A percentile compares a stretch with the other conserved stretches of the same genome.
phyloP scores from a whole-genome alignment of 129 eudicot species.

The Solidago caesia region DNA sequence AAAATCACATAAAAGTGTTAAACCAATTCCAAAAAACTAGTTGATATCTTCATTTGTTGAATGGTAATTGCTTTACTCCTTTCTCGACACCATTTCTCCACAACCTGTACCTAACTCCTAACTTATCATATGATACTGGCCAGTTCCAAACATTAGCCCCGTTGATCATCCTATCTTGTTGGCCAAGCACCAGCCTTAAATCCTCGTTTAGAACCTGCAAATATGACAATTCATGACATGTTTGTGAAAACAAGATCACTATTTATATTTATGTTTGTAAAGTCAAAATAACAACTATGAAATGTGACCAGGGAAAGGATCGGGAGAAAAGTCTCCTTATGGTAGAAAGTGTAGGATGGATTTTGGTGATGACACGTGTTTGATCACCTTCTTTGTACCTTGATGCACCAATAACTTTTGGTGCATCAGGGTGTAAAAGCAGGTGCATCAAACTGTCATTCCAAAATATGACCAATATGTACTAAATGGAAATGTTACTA shows the following conservation, averaged over 20 bases:
- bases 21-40: conserved; percentile 22
- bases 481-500: neutral
- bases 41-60: conserved; percentile 31
- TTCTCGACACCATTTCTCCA: conserved; percentile 81
- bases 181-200: conserved; percentile 77
- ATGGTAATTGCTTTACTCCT: conserved; percentile 55
- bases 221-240: neutral
- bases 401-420: neutral
- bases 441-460: too few relatives aligned
- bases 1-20: conserved; percentile 10
- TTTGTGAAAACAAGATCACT: neutral
- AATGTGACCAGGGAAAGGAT: too few relatives aligned
- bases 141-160: conserved; percentile 87
- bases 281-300: too few relatives aligned
- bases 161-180: conserved; percentile 78
- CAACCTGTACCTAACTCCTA: conserved; percentile 78
- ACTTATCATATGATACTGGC: conserved; percentile 82
- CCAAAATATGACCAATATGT: neutral
- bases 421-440: too few relatives aligned
- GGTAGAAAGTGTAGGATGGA: too few relatives aligned
- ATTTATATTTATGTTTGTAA: neutral
- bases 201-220: conserved; percentile 78
- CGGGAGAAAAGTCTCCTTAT: too few relatives aligned
- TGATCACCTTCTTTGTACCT: too few relatives aligned
- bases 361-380: too few relatives aligned